A percentile compares a stretch with the other conserved stretches of the same genome.
Conservation (phyloP, 2,329 filamentous ascomycete species). For the Sclerotinia subarctica region DNA sequence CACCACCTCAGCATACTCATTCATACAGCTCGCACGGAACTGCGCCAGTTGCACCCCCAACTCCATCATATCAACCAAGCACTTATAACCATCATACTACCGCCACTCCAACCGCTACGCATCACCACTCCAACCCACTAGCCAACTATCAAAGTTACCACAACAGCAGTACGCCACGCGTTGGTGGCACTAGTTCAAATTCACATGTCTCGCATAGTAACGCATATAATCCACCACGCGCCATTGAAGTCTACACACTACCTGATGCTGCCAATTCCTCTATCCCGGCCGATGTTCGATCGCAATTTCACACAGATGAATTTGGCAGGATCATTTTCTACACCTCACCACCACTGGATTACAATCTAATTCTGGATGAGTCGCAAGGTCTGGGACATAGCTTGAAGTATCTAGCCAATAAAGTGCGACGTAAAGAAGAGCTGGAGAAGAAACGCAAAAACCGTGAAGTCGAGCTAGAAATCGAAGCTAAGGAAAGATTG, state of each 20-base stretch:
- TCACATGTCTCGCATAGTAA: constrained; percentile 31
- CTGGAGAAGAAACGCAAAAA: constrained; percentile 36
- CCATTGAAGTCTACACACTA: constrained; percentile 62
- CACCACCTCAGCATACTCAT: constrained; percentile 32
- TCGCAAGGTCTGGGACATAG: constrained; percentile 45
- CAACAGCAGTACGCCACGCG: constrained; percentile 26
- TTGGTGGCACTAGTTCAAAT: constrained; percentile 22
- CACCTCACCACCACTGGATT: constrained; percentile 59
- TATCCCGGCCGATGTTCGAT: constrained; percentile 61
- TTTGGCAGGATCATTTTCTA: constrained; percentile 66
- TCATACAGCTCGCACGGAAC: constrained; percentile 36
- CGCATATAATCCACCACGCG: constrained; percentile 57
- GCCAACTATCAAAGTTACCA: constrained; percentile 33
- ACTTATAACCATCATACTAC: constrained; percentile 28
- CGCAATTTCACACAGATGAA: constrained; percentile 64
- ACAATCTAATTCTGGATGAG: constrained; percentile 31
- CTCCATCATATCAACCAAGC: constrained; percentile 31
- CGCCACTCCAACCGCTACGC: constrained; percentile 26
- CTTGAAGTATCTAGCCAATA: constrained; percentile 48
- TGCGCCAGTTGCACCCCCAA: constrained; percentile 29
- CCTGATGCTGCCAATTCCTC: constrained; percentile 60
- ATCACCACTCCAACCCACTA: constrained; percentile 32
- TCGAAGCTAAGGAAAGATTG: constrained; percentile 32
- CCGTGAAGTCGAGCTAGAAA: constrained; percentile 31
- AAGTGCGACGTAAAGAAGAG: constrained; percentile 41